Conservation (phyloP, 495 filamentous ascomycete genomes). For the Penicillium crystallinum region DNA sequence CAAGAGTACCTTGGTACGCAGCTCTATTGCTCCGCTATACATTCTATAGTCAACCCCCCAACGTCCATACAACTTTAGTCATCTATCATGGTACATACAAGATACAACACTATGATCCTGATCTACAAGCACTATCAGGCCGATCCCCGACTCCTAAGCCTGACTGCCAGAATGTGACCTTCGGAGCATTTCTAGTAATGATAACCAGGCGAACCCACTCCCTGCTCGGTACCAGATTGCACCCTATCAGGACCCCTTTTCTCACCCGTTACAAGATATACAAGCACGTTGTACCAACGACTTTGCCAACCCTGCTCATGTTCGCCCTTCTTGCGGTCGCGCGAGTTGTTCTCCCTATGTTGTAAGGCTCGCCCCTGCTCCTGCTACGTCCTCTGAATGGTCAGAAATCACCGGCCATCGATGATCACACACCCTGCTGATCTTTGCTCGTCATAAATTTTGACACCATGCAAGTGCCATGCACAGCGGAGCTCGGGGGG, state of each 20-base stretch:
- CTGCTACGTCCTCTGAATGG: conserved; percentile 4
- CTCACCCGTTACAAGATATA: conserved; percentile 11
- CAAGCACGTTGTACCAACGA: conserved; percentile 9
- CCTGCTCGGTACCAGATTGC: conserved; percentile 7
- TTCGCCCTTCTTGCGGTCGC: conserved; percentile 8
- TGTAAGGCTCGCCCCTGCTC: not conserved
- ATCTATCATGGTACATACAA: not conserved
- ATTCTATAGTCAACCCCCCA: not conserved
- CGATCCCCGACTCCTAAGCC: conserved; percentile 6
- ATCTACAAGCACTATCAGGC: not conserved
- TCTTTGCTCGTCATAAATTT: conserved; percentile 36
- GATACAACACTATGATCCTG: not conserved
- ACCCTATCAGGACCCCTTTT: conserved; percentile 19
- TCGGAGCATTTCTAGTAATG: conserved; percentile 28
- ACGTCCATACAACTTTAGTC: not conserved
- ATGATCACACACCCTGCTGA: conserved; percentile 6
- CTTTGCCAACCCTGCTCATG: conserved; percentile 15
- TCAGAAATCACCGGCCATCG: not conserved
- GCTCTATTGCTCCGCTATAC: not conserved
- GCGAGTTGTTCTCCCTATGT: too few relatives aligned
- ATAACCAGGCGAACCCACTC: conserved; percentile 21
- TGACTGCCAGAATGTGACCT: conserved; percentile 11
- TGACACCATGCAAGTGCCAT: conserved; percentile 17
- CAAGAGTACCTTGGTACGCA: not conserved
- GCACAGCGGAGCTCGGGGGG: conserved; percentile 2